Conservation (phyloP, 192 early-diverging fungal genomes). For the Coemansia nantahalensis region DNA sequence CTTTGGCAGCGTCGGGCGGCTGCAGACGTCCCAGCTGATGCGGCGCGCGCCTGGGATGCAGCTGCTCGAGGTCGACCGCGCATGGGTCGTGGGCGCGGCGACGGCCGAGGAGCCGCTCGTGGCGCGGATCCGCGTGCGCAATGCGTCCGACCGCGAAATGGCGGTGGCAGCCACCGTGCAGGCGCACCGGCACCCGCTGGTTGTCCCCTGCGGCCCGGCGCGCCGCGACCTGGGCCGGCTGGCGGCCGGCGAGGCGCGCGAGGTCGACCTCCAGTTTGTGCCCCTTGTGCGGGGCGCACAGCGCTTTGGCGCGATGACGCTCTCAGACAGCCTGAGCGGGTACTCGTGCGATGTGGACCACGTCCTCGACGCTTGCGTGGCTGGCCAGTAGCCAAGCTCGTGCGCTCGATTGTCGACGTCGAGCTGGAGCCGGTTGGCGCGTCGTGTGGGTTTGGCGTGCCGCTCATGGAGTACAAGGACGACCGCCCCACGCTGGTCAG, state of each 20-base stretch:
- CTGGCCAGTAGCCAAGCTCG: slow-evolving; percentile 18
- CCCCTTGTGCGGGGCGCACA: slow-evolving; percentile 82
- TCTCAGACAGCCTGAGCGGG: slow-evolving; percentile 69
- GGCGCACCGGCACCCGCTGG: slow-evolving; percentile 25
- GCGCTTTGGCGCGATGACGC: slow-evolving; percentile 73
- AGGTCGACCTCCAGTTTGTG: slow-evolving; percentile 76
- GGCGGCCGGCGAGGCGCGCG: slow-evolving; percentile 55
- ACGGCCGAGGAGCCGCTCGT: slow-evolving; percentile 35
- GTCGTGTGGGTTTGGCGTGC: slow-evolving; percentile 63
- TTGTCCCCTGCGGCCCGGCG: slow-evolving; percentile 37
- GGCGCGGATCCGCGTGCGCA: slow-evolving; percentile 31
- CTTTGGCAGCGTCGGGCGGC: slow-evolving; percentile 82
- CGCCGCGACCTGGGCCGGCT: slow-evolving; percentile 60
- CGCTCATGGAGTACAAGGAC: slow-evolving; percentile 56
- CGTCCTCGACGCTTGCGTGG: slow-evolving; percentile 71
- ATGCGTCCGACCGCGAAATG: slow-evolving; percentile 42
- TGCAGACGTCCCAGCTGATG: slow-evolving; percentile 90
- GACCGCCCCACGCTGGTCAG: slow-evolving; percentile 53
- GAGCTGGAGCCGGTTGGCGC: slow-evolving; percentile 56
- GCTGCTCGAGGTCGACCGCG: slow-evolving; percentile 34
- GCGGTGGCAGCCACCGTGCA: slow-evolving; percentile 19
- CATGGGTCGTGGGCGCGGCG: slow-evolving; percentile 10
- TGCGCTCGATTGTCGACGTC: slow-evolving; percentile 57
- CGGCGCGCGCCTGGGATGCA: slow-evolving; percentile 73
- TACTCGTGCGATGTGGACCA: slow-evolving; percentile 76